Evolutionary conservation across 495 filamentous ascomycete species (phyloP).

Genomic region (Choiromyces venosus): DNA sequence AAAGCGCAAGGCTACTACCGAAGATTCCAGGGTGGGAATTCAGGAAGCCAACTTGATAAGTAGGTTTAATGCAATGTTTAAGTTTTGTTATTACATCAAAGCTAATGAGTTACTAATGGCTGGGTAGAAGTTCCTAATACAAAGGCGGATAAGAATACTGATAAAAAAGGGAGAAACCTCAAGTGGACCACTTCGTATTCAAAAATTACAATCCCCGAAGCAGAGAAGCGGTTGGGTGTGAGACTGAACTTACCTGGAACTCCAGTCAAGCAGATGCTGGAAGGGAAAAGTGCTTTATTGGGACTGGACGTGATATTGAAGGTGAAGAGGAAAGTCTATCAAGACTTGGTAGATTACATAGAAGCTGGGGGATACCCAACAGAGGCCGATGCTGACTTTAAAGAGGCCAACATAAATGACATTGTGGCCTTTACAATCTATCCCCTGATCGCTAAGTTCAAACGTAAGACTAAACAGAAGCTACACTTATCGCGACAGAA

Average conservation of each 20-base stretch:
- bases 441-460: conserved; percentile 7
- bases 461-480: background rate
- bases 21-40: too few species aligned
- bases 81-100: too few species aligned
- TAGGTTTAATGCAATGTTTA: too few species aligned
- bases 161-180: background rate
- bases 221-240: conserved; percentile 12
- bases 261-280: background rate
- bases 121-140: too few species aligned
- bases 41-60: too few species aligned
- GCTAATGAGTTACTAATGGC: too few species aligned
- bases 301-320: conserved; percentile 3
- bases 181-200: conserved; percentile 19
- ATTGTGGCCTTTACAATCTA: conserved; percentile 6
- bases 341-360: conserved; percentile 14
- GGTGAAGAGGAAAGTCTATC: conserved; percentile 12
- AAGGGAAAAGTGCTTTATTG: background rate
- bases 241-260: background rate
- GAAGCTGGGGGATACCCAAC: conserved; percentile 12
- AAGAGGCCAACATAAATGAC: conserved; percentile 19
- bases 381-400: conserved; percentile 15
- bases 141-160: too few species aligned
- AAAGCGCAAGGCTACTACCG: too few species aligned
- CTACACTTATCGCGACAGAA: conserved; percentile 13
- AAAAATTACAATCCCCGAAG: conserved; percentile 9